These are phyloP conservation scores for Juncus inflexus DNA, from an alignment of 176 grass and related monocot species.

Conservation along the genomic window DNA sequence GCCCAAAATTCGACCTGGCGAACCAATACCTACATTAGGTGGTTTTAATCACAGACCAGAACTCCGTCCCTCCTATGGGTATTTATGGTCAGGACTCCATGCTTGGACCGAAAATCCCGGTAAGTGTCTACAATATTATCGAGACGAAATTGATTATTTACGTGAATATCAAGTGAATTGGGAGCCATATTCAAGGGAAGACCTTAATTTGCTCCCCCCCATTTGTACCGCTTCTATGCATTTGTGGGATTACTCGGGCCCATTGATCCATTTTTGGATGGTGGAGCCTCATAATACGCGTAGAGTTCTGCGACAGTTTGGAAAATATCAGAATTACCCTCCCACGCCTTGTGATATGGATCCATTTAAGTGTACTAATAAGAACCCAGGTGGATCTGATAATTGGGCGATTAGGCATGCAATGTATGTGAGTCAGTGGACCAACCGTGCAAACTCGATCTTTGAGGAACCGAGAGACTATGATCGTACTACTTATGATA, in stretches of 20 bases:
- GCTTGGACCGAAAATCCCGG: neutral
- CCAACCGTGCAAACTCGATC: neutral
- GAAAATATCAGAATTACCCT: conserved; percentile 9
- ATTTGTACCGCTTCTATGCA: conserved; percentile 4
- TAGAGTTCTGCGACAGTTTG: conserved; percentile 21
- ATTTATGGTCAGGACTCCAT: conserved; percentile 18
- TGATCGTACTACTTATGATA: conserved; percentile 1
- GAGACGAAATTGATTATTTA: conserved; percentile 20
- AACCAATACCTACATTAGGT: conserved; percentile 12
- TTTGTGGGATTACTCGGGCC: conserved; percentile 15
- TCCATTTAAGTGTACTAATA: neutral
- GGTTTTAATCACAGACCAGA: conserved; percentile 1
- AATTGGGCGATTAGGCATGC: neutral
- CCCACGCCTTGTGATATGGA: neutral
- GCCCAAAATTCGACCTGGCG: conserved; percentile 3
- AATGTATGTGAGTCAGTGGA: conserved; percentile 14
- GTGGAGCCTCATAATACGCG: conserved; percentile 19
- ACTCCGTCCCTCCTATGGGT: neutral
- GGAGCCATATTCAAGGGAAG: conserved; percentile 9
- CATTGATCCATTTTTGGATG: conserved; percentile 23
- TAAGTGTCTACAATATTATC: conserved; percentile 9
- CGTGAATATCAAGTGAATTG: conserved; percentile 11
- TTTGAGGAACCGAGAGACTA: conserved; percentile 5
- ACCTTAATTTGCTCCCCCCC: conserved; percentile 7
- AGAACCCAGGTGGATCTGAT: too few species aligned